phyloP scores from a whole-genome alignment of 805 yeast genomes.

The Saccharomycopsis babjevae region DNA sequence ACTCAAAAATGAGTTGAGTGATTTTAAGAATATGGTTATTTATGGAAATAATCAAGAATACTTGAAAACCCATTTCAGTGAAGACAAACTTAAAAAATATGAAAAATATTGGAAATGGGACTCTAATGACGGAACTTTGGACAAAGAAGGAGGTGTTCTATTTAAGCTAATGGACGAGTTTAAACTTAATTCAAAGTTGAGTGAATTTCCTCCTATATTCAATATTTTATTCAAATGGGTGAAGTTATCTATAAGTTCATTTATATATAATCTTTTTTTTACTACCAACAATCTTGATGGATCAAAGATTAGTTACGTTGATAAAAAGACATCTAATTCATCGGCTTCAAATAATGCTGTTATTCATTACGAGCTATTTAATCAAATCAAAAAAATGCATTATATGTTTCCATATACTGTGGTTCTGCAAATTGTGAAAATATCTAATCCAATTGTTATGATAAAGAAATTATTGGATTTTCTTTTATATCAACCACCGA shows the following conservation, averaged over 20 bases:
- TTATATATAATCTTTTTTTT: slow-evolving; percentile 68
- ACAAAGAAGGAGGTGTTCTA: slow-evolving; percentile 32
- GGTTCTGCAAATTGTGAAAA: slow-evolving; percentile 63
- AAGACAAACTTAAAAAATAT: slow-evolving; percentile 41
- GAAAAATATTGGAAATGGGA: slow-evolving; percentile 2
- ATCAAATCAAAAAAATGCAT: slow-evolving; percentile 64
- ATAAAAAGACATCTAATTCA: not conserved
- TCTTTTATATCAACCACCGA: slow-evolving; percentile 61
- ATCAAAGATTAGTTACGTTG: slow-evolving; percentile 27
- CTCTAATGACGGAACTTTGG: slow-evolving; percentile 26
- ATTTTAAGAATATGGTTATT: slow-evolving; percentile 12
- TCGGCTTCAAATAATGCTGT: slow-evolving; percentile 23
- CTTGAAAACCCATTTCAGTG: slow-evolving; percentile 5
- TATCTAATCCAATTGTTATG: slow-evolving; percentile 81
- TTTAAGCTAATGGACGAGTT: slow-evolving; percentile 56
- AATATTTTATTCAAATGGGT: slow-evolving; percentile 71
- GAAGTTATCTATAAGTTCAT: slow-evolving; percentile 73
- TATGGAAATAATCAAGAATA: slow-evolving; percentile 7
- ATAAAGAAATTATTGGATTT: slow-evolving; percentile 72
- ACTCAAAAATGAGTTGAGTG: slow-evolving; percentile 22
- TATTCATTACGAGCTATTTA: slow-evolving; percentile 42
- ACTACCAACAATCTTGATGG: slow-evolving; percentile 51
- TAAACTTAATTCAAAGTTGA: slow-evolving; percentile 40
- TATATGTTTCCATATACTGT: slow-evolving; percentile 69
- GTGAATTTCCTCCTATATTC: slow-evolving; percentile 56